Evolutionary conservation across 345 rosid species (phyloP), one percentile per base, ranked within the genome.

Genomic region (Linum tenue): DNA sequence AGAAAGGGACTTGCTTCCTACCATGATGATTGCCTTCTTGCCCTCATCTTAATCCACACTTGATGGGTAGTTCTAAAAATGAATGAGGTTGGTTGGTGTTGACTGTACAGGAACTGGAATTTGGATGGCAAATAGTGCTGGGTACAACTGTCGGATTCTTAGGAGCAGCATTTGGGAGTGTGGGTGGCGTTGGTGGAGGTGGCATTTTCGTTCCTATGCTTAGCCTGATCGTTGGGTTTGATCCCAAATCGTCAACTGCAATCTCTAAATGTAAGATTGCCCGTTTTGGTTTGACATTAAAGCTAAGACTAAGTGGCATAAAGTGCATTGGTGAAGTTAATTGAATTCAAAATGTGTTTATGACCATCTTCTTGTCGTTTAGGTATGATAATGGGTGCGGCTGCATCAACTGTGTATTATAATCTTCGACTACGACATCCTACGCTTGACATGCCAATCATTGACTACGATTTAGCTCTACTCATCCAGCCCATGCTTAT

Each of bases 331-430:
- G 4, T n/a, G 31, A 22, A 22, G 31, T 22, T 22, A 22, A 22
- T 22, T 22, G 31, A 22, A 3, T 57, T 44, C 51, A 50, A 2
- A 50, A 1, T 51, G 31, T 42, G 65, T 17, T 17, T 37, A 39
- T 3, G 57, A 35, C 9, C 14, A 17, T 41, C 37, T 15, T 56
- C 42, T 12, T 60, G 17, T 71, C 62, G 61, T 39, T 12, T 69
- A 81, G 85, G 85, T 68, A 83, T 83, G 85, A 79, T 83, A 51
- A 79, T 78, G 73, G 88, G 88, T 63, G 83, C 84, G 59, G 87
- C 87, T 48, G 79, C 37, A 55, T 81, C 83, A 59, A 81, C 83
- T 12, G 85, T 83, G 14, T 80, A 77, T 65, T 83, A 77, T 69
- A 83, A 83, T 63, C 76, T 81, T 50, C 79, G 69, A 67, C 73